Percentiles rank a stretch among this genome's conserved stretches.
Conservation (phyloP, 176 grass and related monocot species). For the Cymbopogon citratus region DNA sequence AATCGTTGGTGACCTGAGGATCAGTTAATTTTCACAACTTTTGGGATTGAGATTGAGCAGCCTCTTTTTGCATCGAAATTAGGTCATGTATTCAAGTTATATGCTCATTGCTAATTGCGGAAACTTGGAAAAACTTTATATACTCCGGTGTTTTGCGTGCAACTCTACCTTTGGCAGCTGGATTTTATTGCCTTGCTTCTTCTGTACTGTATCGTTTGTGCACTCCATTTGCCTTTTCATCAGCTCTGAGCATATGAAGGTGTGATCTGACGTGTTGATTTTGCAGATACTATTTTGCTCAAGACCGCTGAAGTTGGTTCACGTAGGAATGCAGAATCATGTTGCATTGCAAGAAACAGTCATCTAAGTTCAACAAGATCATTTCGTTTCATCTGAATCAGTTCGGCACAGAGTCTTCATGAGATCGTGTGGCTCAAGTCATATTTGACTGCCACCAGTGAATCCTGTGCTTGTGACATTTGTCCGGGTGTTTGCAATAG, state of each 20-base stretch:
- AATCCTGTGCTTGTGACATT: neutral
- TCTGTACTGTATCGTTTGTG: neutral
- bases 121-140: no score
- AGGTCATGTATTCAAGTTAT: neutral
- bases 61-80: neutral
- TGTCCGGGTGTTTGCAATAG: neutral
- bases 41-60: neutral
- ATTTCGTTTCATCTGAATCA: neutral
- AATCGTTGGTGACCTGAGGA: neutral
- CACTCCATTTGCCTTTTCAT: neutral
- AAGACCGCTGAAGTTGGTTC: neutral
- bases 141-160: neutral
- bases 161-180: neutral
- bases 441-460: neutral
- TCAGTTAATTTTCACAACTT: neutral
- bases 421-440: neutral
- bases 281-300: slow-evolving; percentile 10
- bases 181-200: neutral
- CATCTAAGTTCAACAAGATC: neutral
- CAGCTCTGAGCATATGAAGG: neutral
- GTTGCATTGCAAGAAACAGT: slow-evolving; percentile 17
- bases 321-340: slow-evolving; percentile 38
- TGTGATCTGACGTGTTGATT: slow-evolving; percentile 25
- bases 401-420: neutral
- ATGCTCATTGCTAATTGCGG: neutral